These are phyloP conservation scores for Neurospora sp. DNA, from an alignment of 495 filamentous ascomycete genomes.

Conservation along the genomic window DNA sequence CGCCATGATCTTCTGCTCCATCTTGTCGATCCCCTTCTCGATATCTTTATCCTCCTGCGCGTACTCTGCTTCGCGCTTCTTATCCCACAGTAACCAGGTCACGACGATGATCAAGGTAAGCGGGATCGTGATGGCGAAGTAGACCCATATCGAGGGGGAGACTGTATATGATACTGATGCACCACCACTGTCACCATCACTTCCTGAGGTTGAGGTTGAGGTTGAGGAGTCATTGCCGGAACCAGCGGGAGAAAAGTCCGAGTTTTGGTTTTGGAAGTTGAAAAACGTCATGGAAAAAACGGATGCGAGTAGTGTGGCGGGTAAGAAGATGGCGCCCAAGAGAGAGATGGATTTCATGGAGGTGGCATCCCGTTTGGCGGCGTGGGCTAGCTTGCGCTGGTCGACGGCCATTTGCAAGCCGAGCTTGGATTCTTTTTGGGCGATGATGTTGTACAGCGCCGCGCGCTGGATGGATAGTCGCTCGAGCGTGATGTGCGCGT, in stretches of 20 bases:
- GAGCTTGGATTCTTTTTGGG: slow-evolving; percentile 46
- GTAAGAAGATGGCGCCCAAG: slow-evolving; percentile 46
- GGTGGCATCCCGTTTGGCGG: slow-evolving; percentile 43
- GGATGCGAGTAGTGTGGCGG: slow-evolving; percentile 43
- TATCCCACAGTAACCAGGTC: slow-evolving; percentile 38
- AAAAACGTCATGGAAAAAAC: slow-evolving; percentile 50
- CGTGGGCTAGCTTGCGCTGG: slow-evolving; percentile 44
- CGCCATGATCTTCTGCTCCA: slow-evolving; percentile 44
- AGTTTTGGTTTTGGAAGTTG: slow-evolving; percentile 28
- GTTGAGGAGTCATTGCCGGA: not conserved
- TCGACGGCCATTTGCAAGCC: slow-evolving; percentile 47
- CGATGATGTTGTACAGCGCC: slow-evolving; percentile 48
- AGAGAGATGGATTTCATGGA: slow-evolving; percentile 49
- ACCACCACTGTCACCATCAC: not conserved
- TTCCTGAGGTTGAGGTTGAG: not conserved
- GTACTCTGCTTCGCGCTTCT: slow-evolving; percentile 32
- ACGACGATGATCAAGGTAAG: slow-evolving; percentile 36
- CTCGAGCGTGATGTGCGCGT: slow-evolving; percentile 44
- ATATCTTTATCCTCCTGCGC: slow-evolving; percentile 36
- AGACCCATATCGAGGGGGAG: slow-evolving; percentile 41
- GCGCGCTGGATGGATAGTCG: slow-evolving; percentile 42
- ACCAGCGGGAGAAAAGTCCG: not conserved
- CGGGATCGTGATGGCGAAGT: slow-evolving; percentile 43
- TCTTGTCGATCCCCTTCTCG: slow-evolving; percentile 40
- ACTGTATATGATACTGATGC: slow-evolving; percentile 12